phyloP scores from a whole-genome alignment of 208 protist genomes.

The Naegleria lovaniensis region DNA sequence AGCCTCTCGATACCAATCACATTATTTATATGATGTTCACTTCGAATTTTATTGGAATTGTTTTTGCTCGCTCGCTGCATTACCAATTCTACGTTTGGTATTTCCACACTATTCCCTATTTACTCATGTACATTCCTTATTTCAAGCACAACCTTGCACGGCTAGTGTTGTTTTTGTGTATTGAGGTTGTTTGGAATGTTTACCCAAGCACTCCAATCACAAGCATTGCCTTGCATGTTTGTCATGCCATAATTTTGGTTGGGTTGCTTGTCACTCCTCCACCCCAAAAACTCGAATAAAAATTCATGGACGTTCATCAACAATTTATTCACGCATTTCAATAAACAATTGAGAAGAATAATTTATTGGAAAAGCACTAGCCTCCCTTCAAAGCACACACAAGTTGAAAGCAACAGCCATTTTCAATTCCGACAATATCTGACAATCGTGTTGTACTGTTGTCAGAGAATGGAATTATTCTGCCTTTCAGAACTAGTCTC shows the following conservation, averaged over 20 bases:
- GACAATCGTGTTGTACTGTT: background rate
- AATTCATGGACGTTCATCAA: background rate
- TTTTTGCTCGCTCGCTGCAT: conserved; percentile 73
- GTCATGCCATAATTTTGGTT: background rate
- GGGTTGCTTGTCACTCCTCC: background rate
- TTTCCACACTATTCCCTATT: conserved; percentile 63
- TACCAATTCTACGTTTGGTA: conserved; percentile 88
- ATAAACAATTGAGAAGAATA: background rate
- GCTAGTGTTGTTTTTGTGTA: background rate
- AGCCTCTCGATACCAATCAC: background rate
- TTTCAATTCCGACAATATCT: background rate
- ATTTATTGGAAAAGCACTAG: background rate
- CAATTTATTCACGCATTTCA: background rate
- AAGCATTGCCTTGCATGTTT: background rate
- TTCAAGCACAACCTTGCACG: background rate
- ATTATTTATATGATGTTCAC: conserved; percentile 69
- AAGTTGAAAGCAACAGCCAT: background rate
- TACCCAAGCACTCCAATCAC: background rate
- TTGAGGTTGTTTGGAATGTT: conserved; percentile 27
- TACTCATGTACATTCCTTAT: conserved; percentile 49
- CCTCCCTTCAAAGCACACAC: background rate
- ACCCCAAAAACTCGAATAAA: background rate
- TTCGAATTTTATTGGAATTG: conserved; percentile 77
- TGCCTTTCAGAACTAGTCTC: background rate
- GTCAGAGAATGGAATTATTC: background rate